Percentiles rank a stretch among this genome's conserved stretches.
Evolutionary conservation across 768 basidiomycete species (phyloP).

Genomic region (Kwoniella dejecticola): DNA sequence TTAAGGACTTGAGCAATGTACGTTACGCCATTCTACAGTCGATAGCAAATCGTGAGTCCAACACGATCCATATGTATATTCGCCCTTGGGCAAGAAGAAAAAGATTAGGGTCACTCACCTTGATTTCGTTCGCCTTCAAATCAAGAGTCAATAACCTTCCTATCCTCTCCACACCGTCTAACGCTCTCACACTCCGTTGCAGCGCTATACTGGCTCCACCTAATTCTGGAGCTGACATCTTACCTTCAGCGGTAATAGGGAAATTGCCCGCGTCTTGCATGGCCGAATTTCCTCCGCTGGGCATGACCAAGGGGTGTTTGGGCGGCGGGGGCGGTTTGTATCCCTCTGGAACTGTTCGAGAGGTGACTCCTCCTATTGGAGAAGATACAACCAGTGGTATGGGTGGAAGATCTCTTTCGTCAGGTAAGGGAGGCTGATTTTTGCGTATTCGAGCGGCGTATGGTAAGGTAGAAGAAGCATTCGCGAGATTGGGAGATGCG

Average conservation of each 20-base stretch:
- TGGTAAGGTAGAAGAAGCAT: constrained; percentile 14
- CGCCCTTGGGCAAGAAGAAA: too few relatives aligned
- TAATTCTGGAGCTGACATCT: constrained; percentile 23
- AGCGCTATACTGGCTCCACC: constrained; percentile 63
- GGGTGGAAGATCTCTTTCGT: constrained; percentile 39
- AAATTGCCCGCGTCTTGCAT: constrained; percentile 60
- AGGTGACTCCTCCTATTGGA: constrained; percentile 37
- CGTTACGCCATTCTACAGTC: constrained; percentile 67
- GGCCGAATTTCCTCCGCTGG: constrained; percentile 33
- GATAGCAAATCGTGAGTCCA: too few relatives aligned
- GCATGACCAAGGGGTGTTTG: constrained; percentile 60
- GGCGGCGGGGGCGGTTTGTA: constrained; percentile 61
- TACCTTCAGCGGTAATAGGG: constrained; percentile 50
- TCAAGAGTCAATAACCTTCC: constrained; percentile 87
- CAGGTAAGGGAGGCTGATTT: constrained; percentile 9
- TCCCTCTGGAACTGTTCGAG: constrained; percentile 50
- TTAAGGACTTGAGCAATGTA: constrained; percentile 95
- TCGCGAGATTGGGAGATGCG: constrained; percentile 41
- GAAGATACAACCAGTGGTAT: constrained; percentile 42
- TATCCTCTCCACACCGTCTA: constrained; percentile 80
- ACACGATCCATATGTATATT: too few relatives aligned
- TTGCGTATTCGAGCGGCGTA: constrained; percentile 22
- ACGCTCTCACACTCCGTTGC: constrained; percentile 82
- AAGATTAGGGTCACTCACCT: constrained; percentile 62
- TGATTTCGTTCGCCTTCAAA: constrained; percentile 86